Conservation (phyloP, 176 grass and related monocot genomes). For the Alloteropsis semialata region DNA sequence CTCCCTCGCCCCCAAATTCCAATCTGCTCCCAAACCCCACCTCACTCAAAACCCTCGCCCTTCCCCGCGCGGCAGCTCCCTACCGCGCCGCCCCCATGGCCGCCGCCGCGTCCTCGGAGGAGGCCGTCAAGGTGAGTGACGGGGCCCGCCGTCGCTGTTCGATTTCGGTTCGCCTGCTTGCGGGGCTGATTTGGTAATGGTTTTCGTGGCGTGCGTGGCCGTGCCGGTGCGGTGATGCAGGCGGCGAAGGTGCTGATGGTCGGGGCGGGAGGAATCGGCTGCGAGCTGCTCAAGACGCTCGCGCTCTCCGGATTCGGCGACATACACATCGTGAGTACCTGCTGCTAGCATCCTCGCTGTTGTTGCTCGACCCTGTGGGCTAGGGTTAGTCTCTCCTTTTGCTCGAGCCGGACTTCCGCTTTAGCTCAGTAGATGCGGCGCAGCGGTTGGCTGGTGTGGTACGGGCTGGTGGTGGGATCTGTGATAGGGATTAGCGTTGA, state of each 20-base stretch:
- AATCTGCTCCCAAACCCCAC: neutral
- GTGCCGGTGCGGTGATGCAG: conserved; percentile 21
- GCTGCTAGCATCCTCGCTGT: neutral
- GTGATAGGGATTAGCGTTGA: conserved; percentile 32
- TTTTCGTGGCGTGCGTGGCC: neutral
- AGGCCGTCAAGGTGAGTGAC: conserved; percentile 47
- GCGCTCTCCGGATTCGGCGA: conserved; percentile 87
- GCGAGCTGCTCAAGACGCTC: conserved; percentile 98
- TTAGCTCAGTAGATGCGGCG: neutral
- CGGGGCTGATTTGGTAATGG: neutral
- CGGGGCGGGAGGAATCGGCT: conserved; percentile 93
- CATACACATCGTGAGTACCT: conserved; percentile 82
- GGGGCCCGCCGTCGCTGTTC: neutral
- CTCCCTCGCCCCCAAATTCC: conserved; percentile 16
- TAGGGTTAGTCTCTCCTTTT: conserved; percentile 17
- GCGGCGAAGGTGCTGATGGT: conserved; percentile 96
- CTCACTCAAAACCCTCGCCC: conserved; percentile 41
- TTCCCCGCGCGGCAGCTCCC: no score
- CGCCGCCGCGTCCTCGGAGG: conserved; percentile 29
- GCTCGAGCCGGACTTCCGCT: neutral
- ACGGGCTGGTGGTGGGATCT: conserved; percentile 26
- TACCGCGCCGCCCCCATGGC: conserved; percentile 2
- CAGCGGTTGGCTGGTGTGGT: neutral
- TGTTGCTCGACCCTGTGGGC: neutral
- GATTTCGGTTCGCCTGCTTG: neutral